A percentile compares a stretch with the other conserved stretches of the same genome.
Conservation (phyloP, 2,329 filamentous ascomycete species). For the Aspergillus jensenii region DNA sequence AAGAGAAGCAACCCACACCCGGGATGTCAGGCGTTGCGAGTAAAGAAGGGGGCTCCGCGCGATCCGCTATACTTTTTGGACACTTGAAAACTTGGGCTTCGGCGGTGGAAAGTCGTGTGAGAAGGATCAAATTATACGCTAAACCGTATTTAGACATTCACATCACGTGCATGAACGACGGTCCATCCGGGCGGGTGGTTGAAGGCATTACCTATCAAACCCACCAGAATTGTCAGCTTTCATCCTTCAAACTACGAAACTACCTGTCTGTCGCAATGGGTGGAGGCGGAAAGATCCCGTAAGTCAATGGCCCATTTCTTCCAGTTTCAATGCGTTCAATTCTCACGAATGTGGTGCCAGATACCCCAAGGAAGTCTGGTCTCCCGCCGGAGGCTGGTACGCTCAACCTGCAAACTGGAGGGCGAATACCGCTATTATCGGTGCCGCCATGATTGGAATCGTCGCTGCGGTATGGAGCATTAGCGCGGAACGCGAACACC, state of each 20-base stretch:
- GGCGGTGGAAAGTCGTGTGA: constrained; percentile 31
- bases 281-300: constrained; percentile 78
- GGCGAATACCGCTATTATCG: constrained; percentile 78
- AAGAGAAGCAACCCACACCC: constrained; percentile 15
- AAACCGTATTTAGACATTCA: constrained; percentile 25
- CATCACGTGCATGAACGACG: constrained; percentile 28
- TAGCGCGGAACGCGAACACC: constrained; percentile 71
- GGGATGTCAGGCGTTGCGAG: constrained; percentile 14
- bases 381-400: constrained; percentile 97
- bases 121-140: constrained; percentile 22
- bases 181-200: constrained; percentile 27
- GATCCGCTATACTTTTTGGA: constrained; percentile 21
- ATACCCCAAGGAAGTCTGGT: constrained; percentile 99
- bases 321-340: not conserved
- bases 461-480: constrained; percentile 67
- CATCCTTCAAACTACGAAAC: constrained; percentile 21
- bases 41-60: constrained; percentile 10
- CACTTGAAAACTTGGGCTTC: constrained; percentile 39
- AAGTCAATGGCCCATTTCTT: constrained; percentile 46
- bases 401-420: constrained; percentile 93
- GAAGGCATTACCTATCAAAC: constrained; percentile 19
- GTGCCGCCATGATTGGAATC: constrained; percentile 67
- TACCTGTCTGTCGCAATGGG: constrained; percentile 52
- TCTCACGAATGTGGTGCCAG: constrained; percentile 48
- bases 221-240: constrained; percentile 24